These are phyloP conservation scores for Thielaviopsis ethacetica DNA, from an alignment of 2,329 filamentous ascomycete genomes.

Conservation along the genomic window DNA sequence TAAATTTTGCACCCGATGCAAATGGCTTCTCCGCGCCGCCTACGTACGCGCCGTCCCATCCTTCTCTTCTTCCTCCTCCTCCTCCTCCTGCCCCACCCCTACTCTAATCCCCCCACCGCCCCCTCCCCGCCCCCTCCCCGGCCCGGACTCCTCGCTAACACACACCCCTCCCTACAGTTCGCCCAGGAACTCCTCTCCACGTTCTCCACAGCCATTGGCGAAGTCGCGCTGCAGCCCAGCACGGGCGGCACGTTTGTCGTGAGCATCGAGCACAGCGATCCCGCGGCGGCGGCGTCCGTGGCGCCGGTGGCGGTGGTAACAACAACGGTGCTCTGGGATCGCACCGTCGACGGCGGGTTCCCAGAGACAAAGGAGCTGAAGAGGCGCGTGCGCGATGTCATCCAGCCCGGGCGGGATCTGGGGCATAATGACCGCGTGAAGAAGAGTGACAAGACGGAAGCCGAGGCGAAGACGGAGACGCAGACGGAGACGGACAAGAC, in stretches of 20 bases:
- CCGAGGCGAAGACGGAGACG: background rate
- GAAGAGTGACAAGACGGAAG: conserved; percentile 17
- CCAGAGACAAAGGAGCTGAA: conserved; percentile 90
- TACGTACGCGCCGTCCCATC: conserved; percentile 42
- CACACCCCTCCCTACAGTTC: conserved; percentile 37
- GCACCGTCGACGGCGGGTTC: conserved; percentile 74
- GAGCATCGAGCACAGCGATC: conserved; percentile 31
- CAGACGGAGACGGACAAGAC: background rate
- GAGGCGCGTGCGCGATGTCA: conserved; percentile 62
- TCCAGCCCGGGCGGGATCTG: conserved; percentile 61
- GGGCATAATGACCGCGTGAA: conserved; percentile 57
- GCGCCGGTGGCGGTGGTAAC: too few species aligned
- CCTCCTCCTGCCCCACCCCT: background rate
- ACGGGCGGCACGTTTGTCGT: conserved; percentile 77
- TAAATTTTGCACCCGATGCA: conserved; percentile 83
- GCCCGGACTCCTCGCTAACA: too few species aligned
- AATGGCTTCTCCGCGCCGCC: conserved; percentile 76
- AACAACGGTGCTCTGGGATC: conserved; percentile 63
- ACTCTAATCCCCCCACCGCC: background rate
- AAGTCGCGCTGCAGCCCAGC: conserved; percentile 71
- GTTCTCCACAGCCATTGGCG: conserved; percentile 67
- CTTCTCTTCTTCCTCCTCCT: background rate
- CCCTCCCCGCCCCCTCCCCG: background rate
- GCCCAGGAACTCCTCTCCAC: conserved; percentile 92
- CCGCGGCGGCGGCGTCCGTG: conserved; percentile 12